Base-by-base conservation (phyloP, 2,329 filamentous ascomycete species). In the Fusarium veterinarium region DNA sequence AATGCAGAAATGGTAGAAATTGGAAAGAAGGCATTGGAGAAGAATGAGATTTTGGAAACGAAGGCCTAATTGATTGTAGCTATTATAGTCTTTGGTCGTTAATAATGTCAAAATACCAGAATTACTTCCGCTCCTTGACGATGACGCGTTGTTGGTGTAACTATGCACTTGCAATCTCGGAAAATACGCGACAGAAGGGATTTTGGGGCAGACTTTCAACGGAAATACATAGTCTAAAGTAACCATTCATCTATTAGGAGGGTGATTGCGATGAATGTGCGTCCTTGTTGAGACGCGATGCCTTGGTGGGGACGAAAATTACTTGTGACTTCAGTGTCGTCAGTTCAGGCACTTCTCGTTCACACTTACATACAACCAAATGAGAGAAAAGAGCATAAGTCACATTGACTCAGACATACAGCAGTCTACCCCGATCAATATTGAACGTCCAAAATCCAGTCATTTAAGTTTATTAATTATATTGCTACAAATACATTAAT, bases 1-100 rank as follows among this genome's bases (percentile, higher is more conserved):
- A 85, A 85, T 49, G 78, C 80, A 3, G 85, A 88, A 55, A 48
- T 87, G 68, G 78, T 73, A 38, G 80, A 79, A 52, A 83, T 85
- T 60, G 84, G 71, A 13, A 67, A 61, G 23, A 52, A 42, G 25
- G 66, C 56, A 4, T 14, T 73, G 5, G 19, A 45, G 55, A 57
- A 44, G 46, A 55, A 30, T 16, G 42, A n/a, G 6, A 42, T 38
- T 17, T 1, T 38, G 13, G 31, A 8, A 13, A 33, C 16, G 14
- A 23, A 59, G 38, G n/a, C n/a, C 4, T 20, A 2, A 16, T 23
- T 11, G 3, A 44, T 38, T 3, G 5, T 8, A 28, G 23, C 8
- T 17, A 23, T 16, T 30, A 14, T 25, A 13, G 42, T 25, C 4
- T 19, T 19, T 14, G 6, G 30, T 38, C 8, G 1, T 30, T 53